Percentiles rank a stretch among this genome's conserved stretches.
Conservation (phyloP, 129 eudicot genomes). For the Centella asiatica region DNA sequence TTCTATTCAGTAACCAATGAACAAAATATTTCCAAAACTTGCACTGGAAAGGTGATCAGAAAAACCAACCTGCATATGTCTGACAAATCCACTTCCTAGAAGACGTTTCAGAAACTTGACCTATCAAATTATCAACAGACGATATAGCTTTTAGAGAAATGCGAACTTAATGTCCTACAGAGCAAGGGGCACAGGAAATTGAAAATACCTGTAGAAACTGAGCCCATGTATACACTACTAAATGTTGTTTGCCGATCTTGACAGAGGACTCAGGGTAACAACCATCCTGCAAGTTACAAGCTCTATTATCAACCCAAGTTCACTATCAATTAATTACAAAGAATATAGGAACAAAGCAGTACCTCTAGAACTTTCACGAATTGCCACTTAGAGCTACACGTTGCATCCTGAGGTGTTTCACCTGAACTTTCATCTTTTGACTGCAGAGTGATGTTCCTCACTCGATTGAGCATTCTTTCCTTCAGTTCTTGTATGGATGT, state of each 20-base stretch:
- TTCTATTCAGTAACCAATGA: neutral
- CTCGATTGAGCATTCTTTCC: constrained; percentile 11
- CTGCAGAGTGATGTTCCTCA: neutral
- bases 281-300: constrained; percentile 31
- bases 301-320: neutral
- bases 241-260: constrained; percentile 34
- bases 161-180: neutral
- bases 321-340: neutral
- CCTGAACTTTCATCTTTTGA: constrained; percentile 6
- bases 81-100: constrained; percentile 39
- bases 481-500: constrained; percentile 15
- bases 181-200: neutral
- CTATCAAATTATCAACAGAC: constrained; percentile 15
- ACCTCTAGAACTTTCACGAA: constrained; percentile 28
- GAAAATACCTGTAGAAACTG: constrained; percentile 40
- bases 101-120: constrained; percentile 41
- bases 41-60: neutral
- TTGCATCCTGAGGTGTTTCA: neutral
- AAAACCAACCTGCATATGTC: constrained; percentile 46
- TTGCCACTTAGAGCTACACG: constrained; percentile 10
- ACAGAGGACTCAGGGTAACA: constrained; percentile 24
- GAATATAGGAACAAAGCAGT: constrained; percentile 2
- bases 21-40: neutral
- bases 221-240: constrained; percentile 26
- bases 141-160: neutral